Evolutionary conservation across 2,329 filamentous ascomycete species (phyloP), one percentile per base, ranked within the genome.

Genomic region (Anthostomella pinea): DNA sequence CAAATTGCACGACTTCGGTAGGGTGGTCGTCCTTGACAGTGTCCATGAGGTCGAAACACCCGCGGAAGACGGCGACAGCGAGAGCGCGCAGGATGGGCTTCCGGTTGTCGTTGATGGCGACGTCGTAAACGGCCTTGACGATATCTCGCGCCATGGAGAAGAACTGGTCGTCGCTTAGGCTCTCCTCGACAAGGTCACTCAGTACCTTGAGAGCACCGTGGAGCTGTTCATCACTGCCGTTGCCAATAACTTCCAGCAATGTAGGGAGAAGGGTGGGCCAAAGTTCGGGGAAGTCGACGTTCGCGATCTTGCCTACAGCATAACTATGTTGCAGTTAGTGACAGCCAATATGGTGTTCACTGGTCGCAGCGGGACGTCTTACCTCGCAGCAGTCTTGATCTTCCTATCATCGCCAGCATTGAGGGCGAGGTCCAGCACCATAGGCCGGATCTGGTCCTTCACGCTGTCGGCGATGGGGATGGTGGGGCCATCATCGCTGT

Each of bases 11-110:
- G 43, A 97, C 88, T 37, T 87, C 87, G 39, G 77, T 75, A 55
- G 87, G 86, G 65, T 97, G 87, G 51, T 95, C 87, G 50, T 95
- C 90, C 72, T 95, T 85, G 49, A 97, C 86, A 79, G 96, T 95
- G 65, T 97, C 89, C 68, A 98, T 79, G 38, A 93, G 87, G 59
- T 97, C 89, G 61, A 98, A 95, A 65, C 88, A 95, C 31, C 81
- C 81, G 39, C 88, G 79, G 71, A 97, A 95, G 39, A 96, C 87
- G 25, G 85, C 87, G 26, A 97, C 84, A 24, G 93, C 87, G 50
- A 97, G 72, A 19, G 89, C 88, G 43, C 93, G 79, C 40, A 95
- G 71, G 41, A 80, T 79, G 8, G 85, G 75, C 58, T 87, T 89
- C 52, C 87, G 80, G 43, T 73, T 74, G 41, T 85, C 78, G 59